phyloP scores from a whole-genome alignment of 208 protist species.

The Trichomonas gallinae region DNA sequence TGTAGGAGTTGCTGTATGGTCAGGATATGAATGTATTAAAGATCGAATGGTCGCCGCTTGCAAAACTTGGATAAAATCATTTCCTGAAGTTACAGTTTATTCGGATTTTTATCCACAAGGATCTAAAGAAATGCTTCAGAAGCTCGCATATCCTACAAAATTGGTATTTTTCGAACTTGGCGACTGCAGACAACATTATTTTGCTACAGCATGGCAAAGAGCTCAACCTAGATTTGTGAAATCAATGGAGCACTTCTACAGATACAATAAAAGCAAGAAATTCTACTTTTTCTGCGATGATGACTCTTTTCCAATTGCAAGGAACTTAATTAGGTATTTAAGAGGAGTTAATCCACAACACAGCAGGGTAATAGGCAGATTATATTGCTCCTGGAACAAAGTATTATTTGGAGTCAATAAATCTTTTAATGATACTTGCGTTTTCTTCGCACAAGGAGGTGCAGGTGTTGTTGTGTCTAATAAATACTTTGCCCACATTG shows the following conservation, averaged over 20 bases:
- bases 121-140: not conserved
- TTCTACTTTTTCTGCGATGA: not conserved
- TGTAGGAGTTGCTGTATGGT: not conserved
- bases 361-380: not conserved
- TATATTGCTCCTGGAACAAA: not conserved
- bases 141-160: not conserved
- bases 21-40: not conserved
- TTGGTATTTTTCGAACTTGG: not conserved
- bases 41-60: not conserved
- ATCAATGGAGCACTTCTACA: not conserved
- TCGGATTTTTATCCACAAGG: not conserved
- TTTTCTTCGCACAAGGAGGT: not conserved
- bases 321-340: not conserved
- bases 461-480: not conserved
- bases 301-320: not conserved
- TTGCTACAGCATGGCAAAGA: not conserved
- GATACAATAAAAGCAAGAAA: not conserved
- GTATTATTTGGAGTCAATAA: not conserved
- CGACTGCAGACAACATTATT: not conserved
- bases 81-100: not conserved
- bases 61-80: not conserved
- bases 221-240: not conserved
- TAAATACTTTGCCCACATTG: not conserved
- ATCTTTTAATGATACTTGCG: not conserved
- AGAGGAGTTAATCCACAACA: not conserved